A percentile compares a stretch with the other conserved stretches of the same genome.
Conservation (phyloP, 2,329 filamentous ascomycete genomes). For the Cytospora leucostoma region DNA sequence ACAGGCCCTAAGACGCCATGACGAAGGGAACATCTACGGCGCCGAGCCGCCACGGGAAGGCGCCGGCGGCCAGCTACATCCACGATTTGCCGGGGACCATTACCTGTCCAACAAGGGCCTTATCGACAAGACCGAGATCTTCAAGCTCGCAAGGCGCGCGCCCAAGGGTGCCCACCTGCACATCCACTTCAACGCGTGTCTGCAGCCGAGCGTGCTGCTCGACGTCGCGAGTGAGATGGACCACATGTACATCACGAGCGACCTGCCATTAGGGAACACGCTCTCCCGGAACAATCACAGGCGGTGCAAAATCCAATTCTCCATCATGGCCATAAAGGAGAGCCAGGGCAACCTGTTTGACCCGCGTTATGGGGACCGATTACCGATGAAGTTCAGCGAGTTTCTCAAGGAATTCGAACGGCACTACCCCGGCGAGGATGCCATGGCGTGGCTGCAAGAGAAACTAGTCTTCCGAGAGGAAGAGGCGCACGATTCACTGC, state of each 20-base stretch:
- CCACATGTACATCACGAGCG: conserved; percentile 71
- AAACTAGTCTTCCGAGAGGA: conserved; percentile 65
- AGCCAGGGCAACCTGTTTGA: conserved; percentile 50
- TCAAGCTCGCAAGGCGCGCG: conserved; percentile 57
- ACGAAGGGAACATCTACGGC: conserved; percentile 42
- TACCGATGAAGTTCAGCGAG: conserved; percentile 46
- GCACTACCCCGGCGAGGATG: conserved; percentile 32
- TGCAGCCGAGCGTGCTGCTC: conserved; percentile 62
- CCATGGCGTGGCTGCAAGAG: conserved; percentile 56
- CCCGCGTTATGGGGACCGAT: conserved; percentile 44
- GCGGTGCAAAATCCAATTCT: conserved; percentile 64
- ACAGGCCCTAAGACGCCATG: conserved; percentile 39
- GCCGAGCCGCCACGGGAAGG: conserved; percentile 38
- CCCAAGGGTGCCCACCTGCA: conserved; percentile 75
- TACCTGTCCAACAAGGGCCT: conserved; percentile 58
- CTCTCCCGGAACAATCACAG: conserved; percentile 43
- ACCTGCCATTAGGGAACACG: conserved; percentile 45
- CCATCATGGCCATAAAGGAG: conserved; percentile 45
- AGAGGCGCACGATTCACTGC: conserved; percentile 56
- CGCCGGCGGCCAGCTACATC: conserved; percentile 47
- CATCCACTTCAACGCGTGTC: conserved; percentile 76
- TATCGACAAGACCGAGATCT: conserved; percentile 58
- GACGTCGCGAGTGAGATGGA: conserved; percentile 55
- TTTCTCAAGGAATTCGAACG: conserved; percentile 43
- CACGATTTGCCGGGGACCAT: conserved; percentile 54